Percentiles rank a stretch among this genome's conserved stretches.
Conservation (phyloP, 495 filamentous ascomycete species). For the Articulospora tetracladia region DNA sequence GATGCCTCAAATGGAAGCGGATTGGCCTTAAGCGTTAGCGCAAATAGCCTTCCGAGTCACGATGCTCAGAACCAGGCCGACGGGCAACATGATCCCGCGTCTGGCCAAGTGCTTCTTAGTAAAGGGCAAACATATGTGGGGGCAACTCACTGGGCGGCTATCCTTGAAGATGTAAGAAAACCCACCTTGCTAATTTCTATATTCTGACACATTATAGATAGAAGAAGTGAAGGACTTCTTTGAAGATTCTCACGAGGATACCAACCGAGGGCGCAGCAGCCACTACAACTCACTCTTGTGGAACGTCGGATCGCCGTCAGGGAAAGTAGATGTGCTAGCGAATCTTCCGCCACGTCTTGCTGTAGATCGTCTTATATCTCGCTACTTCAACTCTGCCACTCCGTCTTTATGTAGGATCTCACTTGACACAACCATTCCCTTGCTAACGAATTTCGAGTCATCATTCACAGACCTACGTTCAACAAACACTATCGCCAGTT, state of each 20-base stretch:
- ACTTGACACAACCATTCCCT: too few relatives aligned
- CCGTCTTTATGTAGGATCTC: slow-evolving; percentile 35
- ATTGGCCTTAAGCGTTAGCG: not conserved
- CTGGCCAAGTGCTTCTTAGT: slow-evolving; percentile 22
- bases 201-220: slow-evolving; percentile 16
- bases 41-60: slow-evolving; percentile 3
- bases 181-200: not conserved
- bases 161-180: slow-evolving; percentile 39
- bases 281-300: slow-evolving; percentile 13
- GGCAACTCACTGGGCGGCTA: slow-evolving; percentile 53
- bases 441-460: too few relatives aligned
- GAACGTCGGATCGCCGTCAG: slow-evolving; percentile 10
- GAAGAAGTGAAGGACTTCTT: slow-evolving; percentile 27
- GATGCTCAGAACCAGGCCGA: not conserved
- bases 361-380: slow-evolving; percentile 39
- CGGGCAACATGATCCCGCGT: slow-evolving; percentile 16
- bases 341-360: slow-evolving; percentile 34
- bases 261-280: slow-evolving; percentile 21
- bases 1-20: not conserved
- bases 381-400: slow-evolving; percentile 47
- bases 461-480: too few relatives aligned
- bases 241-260: slow-evolving; percentile 29
- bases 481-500: slow-evolving; percentile 41
- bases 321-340: slow-evolving; percentile 35
- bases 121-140: slow-evolving; percentile 38